Conservation (phyloP, 2,329 filamentous ascomycete species). For the Microsporum canis region DNA sequence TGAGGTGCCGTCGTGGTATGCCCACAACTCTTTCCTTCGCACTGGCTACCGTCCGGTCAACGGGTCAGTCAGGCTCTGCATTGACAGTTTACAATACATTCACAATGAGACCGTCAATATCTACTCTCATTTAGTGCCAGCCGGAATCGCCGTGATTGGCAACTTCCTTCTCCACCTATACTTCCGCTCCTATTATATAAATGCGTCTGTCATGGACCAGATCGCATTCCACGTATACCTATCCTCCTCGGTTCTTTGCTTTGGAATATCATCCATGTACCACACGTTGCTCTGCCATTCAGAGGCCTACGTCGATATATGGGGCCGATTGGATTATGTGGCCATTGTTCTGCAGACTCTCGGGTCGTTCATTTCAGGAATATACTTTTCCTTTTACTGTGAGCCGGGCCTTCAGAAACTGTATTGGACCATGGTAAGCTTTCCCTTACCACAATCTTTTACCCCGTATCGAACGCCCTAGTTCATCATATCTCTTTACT, state of each 20-base stretch:
- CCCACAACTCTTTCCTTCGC: too few species aligned
- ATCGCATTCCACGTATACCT: conserved; percentile 15
- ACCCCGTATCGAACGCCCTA: neutral
- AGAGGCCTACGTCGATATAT: conserved; percentile 15
- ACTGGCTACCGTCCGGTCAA: too few species aligned
- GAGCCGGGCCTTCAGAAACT: conserved; percentile 18
- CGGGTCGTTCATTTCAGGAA: conserved; percentile 26
- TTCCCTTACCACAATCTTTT: neutral
- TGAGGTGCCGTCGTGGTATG: conserved; percentile 26
- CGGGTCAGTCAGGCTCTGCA: conserved; percentile 22
- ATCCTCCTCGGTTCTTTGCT: conserved; percentile 25
- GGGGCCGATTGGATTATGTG: conserved; percentile 24
- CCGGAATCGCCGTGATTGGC: conserved; percentile 29
- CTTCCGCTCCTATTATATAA: neutral
- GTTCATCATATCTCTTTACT: neutral
- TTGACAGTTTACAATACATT: conserved; percentile 32
- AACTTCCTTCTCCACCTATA: neutral
- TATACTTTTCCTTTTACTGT: conserved; percentile 29
- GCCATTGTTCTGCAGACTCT: conserved; percentile 25
- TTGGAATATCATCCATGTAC: conserved; percentile 22
- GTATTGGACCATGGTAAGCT: conserved; percentile 28
- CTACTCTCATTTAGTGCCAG: conserved; percentile 21
- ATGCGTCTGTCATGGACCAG: conserved; percentile 7
- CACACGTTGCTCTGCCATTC: conserved; percentile 28
- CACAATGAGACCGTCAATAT: conserved; percentile 38